A percentile compares a stretch with the other conserved stretches of the same genome.
Evolutionary conservation across 148 eudicot species (phyloP).

Genomic region (Dysphania ambrosioides): DNA sequence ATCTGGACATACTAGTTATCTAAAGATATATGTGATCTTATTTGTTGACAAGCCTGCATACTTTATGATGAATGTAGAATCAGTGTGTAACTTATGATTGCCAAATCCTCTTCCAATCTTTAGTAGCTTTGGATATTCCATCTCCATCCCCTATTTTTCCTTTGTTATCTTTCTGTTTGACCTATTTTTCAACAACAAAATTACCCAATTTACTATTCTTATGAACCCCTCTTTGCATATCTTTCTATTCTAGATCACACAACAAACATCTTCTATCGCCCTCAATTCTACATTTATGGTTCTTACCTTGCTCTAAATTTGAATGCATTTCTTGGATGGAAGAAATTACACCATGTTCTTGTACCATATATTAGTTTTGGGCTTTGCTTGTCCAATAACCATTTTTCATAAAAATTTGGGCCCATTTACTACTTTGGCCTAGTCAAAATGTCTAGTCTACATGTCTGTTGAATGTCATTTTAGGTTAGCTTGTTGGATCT

Average conservation of each 20-base stretch:
- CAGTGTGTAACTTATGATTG: neutral
- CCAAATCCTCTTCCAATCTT: neutral
- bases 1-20: too few species aligned
- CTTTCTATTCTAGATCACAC: neutral
- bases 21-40: too few species aligned
- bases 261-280: neutral
- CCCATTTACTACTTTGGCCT: too few species aligned
- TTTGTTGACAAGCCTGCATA: neutral
- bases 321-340: too few species aligned
- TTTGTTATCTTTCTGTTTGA: neutral
- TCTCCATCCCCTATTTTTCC: neutral
- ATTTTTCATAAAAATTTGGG: too few species aligned
- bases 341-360: too few species aligned
- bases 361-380: too few species aligned
- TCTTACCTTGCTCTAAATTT: too few species aligned
- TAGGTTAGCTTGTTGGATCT: too few species aligned
- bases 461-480: too few species aligned
- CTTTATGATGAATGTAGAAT: neutral
- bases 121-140: neutral
- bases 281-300: neutral
- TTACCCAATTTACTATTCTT: neutral
- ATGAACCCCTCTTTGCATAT: neutral
- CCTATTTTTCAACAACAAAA: neutral
- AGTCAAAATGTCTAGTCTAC: too few species aligned
- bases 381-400: too few species aligned